Percentiles rank a stretch among this genome's conserved stretches.
These are phyloP conservation scores for Geotrichum macrosporum DNA, from an alignment of 1,139 yeast species.

Conservation along the genomic window DNA sequence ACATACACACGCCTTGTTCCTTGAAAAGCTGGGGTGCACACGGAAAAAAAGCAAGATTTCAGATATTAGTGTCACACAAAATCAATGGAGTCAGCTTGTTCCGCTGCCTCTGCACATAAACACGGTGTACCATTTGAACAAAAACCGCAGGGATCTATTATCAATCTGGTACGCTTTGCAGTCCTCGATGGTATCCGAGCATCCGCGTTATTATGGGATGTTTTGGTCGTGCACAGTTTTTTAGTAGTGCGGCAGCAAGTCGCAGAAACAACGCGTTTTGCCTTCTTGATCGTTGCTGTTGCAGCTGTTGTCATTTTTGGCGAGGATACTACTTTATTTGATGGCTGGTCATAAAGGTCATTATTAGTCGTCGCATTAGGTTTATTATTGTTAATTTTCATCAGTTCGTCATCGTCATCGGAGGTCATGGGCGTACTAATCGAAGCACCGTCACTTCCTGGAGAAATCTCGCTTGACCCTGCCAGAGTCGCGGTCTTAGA, in stretches of 20 bases:
- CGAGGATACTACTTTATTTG: too few species aligned
- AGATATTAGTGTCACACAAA: too few species aligned
- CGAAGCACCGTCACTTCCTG: background rate
- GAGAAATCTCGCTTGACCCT: conserved; percentile 2
- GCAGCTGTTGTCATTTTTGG: too few species aligned
- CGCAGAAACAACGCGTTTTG: background rate
- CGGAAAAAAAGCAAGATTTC: too few species aligned
- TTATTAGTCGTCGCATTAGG: background rate
- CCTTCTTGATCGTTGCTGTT: background rate
- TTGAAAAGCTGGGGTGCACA: too few species aligned
- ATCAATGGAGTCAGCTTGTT: conserved; percentile 6
- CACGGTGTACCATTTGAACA: conserved; percentile 16
- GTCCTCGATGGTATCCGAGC: too few species aligned
- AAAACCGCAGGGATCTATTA: conserved; percentile 14
- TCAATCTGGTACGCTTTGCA: background rate
- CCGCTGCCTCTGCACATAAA: conserved; percentile 11
- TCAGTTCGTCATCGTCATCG: conserved; percentile 3
- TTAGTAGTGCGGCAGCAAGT: background rate
- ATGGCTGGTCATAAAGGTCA: background rate
- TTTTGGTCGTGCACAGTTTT: background rate
- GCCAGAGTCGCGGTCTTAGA: background rate
- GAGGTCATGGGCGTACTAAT: conserved; percentile 6
- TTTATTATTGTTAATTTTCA: background rate
- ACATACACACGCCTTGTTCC: too few species aligned
- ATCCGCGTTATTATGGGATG: too few species aligned